phyloP scores from a whole-genome alignment of 768 basidiomycete genomes.

The Clitopilus hobsonii region DNA sequence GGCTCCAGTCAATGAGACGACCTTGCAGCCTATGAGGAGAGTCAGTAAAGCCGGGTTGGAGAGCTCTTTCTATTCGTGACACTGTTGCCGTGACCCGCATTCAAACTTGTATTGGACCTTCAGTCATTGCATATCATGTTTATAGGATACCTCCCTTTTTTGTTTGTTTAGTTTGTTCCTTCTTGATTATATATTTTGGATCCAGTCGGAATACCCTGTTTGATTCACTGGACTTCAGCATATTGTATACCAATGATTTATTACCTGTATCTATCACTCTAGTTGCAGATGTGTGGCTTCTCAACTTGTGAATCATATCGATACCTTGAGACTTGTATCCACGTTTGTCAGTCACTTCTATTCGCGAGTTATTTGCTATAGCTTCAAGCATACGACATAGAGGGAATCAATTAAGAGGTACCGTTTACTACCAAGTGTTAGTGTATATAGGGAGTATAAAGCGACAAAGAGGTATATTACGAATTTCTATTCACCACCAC shows the following conservation, averaged over 20 bases:
- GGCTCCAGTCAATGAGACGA: slow-evolving; percentile 84
- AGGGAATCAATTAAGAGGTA: neutral
- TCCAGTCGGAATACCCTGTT: neutral
- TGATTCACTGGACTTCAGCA: neutral
- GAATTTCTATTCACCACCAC: too few relatives aligned
- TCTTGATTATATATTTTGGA: neutral
- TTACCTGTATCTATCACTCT: neutral
- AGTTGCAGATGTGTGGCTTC: neutral
- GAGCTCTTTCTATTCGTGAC: slow-evolving; percentile 38
- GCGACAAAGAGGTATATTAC: too few relatives aligned
- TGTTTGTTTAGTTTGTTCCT: neutral
- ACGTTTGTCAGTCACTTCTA: too few relatives aligned
- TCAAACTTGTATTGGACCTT: neutral
- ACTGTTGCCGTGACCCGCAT: neutral
- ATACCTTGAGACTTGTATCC: too few relatives aligned
- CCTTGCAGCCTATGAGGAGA: slow-evolving; percentile 83
- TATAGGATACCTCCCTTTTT: neutral
- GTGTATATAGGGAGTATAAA: neutral
- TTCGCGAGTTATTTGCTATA: too few relatives aligned
- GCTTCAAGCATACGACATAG: too few relatives aligned
- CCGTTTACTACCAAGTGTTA: neutral
- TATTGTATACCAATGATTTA: neutral
- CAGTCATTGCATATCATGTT: neutral
- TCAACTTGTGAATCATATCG: neutral
- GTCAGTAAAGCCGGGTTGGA: slow-evolving; percentile 94